Conservation (phyloP, 768 basidiomycete genomes). For the Auricularia sp. region DNA sequence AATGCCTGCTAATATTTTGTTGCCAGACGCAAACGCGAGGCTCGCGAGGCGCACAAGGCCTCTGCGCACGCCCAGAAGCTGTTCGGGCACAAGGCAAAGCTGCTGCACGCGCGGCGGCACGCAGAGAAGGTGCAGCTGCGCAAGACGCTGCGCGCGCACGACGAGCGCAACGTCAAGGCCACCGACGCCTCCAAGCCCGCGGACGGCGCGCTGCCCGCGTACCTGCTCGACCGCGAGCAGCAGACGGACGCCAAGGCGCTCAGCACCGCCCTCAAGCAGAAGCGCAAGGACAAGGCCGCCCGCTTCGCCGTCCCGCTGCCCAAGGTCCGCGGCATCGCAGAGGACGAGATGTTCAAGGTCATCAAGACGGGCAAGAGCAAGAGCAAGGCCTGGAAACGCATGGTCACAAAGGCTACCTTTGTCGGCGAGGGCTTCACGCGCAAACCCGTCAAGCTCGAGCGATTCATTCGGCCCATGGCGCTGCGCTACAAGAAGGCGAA, state of each 20-base stretch:
- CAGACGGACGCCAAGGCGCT: slow-evolving; percentile 97
- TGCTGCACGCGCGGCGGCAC: slow-evolving; percentile 94
- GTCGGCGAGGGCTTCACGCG: slow-evolving; percentile 96
- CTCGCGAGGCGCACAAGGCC: slow-evolving; percentile 61
- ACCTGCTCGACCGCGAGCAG: slow-evolving; percentile 93
- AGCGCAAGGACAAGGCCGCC: slow-evolving; percentile 97
- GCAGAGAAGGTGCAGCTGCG: slow-evolving; percentile 97
- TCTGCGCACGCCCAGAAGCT: slow-evolving; percentile 86
- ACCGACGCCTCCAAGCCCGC: slow-evolving; percentile 68
- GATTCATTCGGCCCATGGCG: slow-evolving; percentile 96
- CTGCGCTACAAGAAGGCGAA: slow-evolving; percentile 96
- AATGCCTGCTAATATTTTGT: too few relatives aligned
- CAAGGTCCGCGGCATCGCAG: slow-evolving; percentile 94
- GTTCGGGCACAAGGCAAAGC: slow-evolving; percentile 93
- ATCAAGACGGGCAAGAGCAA: slow-evolving; percentile 95
- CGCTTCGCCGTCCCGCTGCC: slow-evolving; percentile 96
- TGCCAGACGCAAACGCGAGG: slow-evolving; percentile 68
- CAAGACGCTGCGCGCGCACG: slow-evolving; percentile 99
- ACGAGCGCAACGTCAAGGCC: slow-evolving; percentile 96
- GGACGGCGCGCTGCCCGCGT: slow-evolving; percentile 89
- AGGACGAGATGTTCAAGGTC: slow-evolving; percentile 99
- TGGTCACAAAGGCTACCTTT: slow-evolving; percentile 99
- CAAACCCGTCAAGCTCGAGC: slow-evolving; percentile 98
- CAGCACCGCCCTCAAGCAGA: slow-evolving; percentile 93
- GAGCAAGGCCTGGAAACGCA: slow-evolving; percentile 95